A percentile compares a stretch with the other conserved stretches of the same genome.
phyloP scores from a whole-genome alignment of 805 yeast genomes.

The Saccharomyces paradoxus region DNA sequence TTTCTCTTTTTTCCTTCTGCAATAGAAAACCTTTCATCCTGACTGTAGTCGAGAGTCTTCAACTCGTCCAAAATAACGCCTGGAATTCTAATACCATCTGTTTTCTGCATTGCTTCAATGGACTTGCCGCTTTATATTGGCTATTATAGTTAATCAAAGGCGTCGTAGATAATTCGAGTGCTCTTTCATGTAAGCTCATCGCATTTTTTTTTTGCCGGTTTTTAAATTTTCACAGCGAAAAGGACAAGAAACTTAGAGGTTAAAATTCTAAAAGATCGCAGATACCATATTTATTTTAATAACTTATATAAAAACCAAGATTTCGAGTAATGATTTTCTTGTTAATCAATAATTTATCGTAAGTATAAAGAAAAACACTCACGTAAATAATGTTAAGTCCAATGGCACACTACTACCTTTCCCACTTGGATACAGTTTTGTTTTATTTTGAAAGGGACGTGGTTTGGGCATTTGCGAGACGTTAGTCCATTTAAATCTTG shows the following conservation, averaged over 20 bases:
- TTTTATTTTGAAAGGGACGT: slow-evolving; percentile 61
- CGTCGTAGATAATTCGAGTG: neutral
- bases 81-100: slow-evolving; percentile 48
- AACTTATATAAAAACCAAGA: neutral
- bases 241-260: neutral
- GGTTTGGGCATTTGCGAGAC: slow-evolving; percentile 74
- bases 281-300: neutral
- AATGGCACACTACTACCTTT: slow-evolving; percentile 88
- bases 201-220: slow-evolving; percentile 5
- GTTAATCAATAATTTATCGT: neutral
- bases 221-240: neutral
- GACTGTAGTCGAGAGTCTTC: slow-evolving; percentile 37
- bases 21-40: slow-evolving; percentile 31
- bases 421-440: slow-evolving; percentile 88
- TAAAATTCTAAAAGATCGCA: neutral
- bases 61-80: slow-evolving; percentile 48
- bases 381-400: slow-evolving; percentile 40
- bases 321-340: neutral
- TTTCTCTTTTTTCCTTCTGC: slow-evolving; percentile 28
- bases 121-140: slow-evolving; percentile 2
- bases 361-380: neutral
- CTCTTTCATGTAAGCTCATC: slow-evolving; percentile 5
- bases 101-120: slow-evolving; percentile 1
- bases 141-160: neutral
- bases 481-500: slow-evolving; percentile 61